These are phyloP conservation scores for Kokia cookei DNA, from an alignment of 441 rosid species.

Conservation along the genomic window DNA sequence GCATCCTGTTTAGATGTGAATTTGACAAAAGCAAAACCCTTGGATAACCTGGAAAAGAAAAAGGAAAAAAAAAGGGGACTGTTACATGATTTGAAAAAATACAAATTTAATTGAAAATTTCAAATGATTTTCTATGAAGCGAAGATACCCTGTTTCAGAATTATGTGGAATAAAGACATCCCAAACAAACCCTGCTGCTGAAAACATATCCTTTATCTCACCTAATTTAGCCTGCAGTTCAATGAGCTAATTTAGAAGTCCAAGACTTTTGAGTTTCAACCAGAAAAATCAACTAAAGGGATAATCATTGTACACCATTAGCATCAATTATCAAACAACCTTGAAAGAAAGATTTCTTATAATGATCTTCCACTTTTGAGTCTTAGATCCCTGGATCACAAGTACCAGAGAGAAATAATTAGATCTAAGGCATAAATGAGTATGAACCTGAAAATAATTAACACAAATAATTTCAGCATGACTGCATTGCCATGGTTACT, in stretches of 20 bases:
- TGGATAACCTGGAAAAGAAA: constrained; percentile 41
- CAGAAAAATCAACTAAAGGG: neutral
- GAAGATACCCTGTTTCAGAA: constrained; percentile 68
- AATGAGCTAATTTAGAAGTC: constrained; percentile 18
- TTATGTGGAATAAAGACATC: constrained; percentile 75
- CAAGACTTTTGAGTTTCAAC: constrained; percentile 1
- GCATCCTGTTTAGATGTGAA: constrained; percentile 89
- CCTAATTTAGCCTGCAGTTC: constrained; percentile 58
- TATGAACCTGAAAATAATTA: neutral
- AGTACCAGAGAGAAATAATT: constrained; percentile 14
- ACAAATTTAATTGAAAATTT: neutral
- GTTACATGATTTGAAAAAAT: constrained; percentile 1
- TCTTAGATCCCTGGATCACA: constrained; percentile 77
- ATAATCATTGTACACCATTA: neutral
- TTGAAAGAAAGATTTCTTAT: constrained; percentile 87
- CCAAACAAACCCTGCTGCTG: constrained; percentile 90
- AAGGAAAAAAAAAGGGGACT: neutral
- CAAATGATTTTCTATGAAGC: constrained; percentile 2
- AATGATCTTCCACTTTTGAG: constrained; percentile 95
- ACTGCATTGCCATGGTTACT: neutral
- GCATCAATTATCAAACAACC: constrained; percentile 33
- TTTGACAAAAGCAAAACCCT: constrained; percentile 90
- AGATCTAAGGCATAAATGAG: neutral
- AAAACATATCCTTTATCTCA: constrained; percentile 59
- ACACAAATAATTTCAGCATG: neutral